Percentiles rank a stretch among this genome's conserved stretches.
Conservation (phyloP, 2,329 filamentous ascomycete species). For the Fusarium foetens region DNA sequence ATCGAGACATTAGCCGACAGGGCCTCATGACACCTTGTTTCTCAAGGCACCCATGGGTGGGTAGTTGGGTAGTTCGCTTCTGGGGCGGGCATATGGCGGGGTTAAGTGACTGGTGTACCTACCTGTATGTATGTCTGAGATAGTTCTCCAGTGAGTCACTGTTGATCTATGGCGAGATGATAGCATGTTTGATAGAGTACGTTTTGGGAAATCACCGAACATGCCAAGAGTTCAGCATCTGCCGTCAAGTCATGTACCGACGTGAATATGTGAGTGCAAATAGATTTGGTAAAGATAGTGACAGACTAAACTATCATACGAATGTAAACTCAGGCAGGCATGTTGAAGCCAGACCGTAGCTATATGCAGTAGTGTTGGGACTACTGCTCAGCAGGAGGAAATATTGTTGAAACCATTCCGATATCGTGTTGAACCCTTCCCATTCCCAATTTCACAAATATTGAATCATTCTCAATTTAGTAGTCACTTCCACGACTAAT, state of each 20-base stretch:
- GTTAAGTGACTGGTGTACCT: not conserved
- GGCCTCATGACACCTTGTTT: conserved; percentile 27
- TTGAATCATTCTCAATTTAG: conserved; percentile 37
- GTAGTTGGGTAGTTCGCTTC: not conserved
- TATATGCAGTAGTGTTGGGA: conserved; percentile 23
- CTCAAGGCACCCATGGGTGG: conserved; percentile 20
- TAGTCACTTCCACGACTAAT: conserved; percentile 65
- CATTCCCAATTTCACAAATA: not conserved
- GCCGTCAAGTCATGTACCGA: not conserved
- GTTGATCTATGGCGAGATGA: not conserved
- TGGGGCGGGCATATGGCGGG: not conserved
- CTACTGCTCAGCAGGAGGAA: not conserved
- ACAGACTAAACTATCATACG: conserved; percentile 11
- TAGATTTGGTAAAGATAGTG: not conserved
- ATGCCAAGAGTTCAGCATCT: not conserved
- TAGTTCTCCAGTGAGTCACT: conserved; percentile 21
- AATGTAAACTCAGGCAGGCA: conserved; percentile 20
- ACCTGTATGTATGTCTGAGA: not conserved
- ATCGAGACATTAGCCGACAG: conserved; percentile 11
- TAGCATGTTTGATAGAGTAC: conserved; percentile 11
- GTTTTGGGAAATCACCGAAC: conserved; percentile 1
- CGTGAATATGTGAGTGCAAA: not conserved
- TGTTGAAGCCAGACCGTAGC: conserved; percentile 23
- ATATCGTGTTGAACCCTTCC: conserved; percentile 22
- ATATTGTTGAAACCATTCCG: conserved; percentile 16